Base-by-base conservation (phyloP, 306 rosid genomes). In the Myrica gale region DNA sequence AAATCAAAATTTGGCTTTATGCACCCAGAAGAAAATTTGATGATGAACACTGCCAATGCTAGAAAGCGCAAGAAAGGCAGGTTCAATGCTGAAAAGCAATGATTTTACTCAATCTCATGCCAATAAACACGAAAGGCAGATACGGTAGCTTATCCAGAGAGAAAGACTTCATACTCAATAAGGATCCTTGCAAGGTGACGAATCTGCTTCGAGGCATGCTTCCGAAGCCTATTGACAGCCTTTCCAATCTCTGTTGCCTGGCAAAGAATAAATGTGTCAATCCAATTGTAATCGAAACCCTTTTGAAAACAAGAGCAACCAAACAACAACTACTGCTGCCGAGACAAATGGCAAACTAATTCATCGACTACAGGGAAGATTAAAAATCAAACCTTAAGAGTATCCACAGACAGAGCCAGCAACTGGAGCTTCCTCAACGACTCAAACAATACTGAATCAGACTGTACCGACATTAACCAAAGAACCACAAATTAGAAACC, bases 181-280 rank as follows among this genome's bases (percentile, higher is more conserved):
- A 95, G 97, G 43, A 78, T 75, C 42, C 90, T 84, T 0, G 93
- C 93, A 20, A 95, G 93, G 47, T 79, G 56, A 21, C 97, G 58
- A 69, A 92, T 79, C 32, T 85, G 80, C 73, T 80, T 79, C 9
- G 96, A 85, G 81, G 86, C 87, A 67, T 88, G 93, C 86, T 89
- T 95, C 46, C 97, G 71, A 12, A 92, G 83, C 54, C 86, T 80
- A 70, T 85, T 89, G 39, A 95, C 99, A 51, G 87, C 88, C 87
- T 84, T 92, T 81, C 99, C 99, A 80, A 95, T 95, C 84, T 90
- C 93, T 78, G 99, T 95, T 45, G 87, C 89, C 98, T 93, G 91
- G 69, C 43, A 80, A 84, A 87, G 81, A 72, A 6, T 44, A 82
- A 69, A 26, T 65, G 26, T 10, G 1, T 78, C 20, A 70, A 74